Conservation (phyloP, 305 asterid species). For the Plantago lanceolata region DNA sequence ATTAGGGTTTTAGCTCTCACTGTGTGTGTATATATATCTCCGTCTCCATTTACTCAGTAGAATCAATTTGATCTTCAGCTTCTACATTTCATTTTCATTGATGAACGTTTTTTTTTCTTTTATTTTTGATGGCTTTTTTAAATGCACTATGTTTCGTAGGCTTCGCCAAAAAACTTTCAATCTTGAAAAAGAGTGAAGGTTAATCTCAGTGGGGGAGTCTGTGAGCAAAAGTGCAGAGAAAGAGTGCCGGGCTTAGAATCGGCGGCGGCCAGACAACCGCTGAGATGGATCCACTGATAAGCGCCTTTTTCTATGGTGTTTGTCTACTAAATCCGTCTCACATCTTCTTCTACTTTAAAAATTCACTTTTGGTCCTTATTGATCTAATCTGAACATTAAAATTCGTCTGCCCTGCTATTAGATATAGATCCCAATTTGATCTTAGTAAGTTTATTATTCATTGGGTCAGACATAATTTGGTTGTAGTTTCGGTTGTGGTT, state of each 20-base stretch:
- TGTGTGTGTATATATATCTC: not conserved
- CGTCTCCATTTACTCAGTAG: not conserved
- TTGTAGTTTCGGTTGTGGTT: too few relatives aligned
- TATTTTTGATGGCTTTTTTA: not conserved
- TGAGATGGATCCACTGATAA: slow-evolving; percentile 77
- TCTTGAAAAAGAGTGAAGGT: slow-evolving; percentile 14
- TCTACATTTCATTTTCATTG: not conserved
- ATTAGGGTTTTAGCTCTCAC: slow-evolving; percentile 15
- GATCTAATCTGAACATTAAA: not conserved
- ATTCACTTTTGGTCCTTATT: not conserved
- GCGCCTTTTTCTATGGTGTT: slow-evolving; percentile 32
- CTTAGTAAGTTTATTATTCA: too few relatives aligned
- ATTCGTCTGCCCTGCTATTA: too few relatives aligned
- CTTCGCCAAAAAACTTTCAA: slow-evolving; percentile 24
- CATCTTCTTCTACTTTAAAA: too few relatives aligned
- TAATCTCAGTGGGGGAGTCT: slow-evolving; percentile 31
- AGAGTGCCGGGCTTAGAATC: slow-evolving; percentile 44
- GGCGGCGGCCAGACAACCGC: slow-evolving; percentile 97
- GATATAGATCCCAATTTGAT: too few relatives aligned
- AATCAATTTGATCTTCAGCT: too few relatives aligned
- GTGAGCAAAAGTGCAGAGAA: slow-evolving; percentile 44
- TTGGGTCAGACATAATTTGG: too few relatives aligned
- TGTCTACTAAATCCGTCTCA: slow-evolving; percentile 74
- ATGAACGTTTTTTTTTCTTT: not conserved
- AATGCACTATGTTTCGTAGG: slow-evolving; percentile 36